A percentile compares a stretch with the other conserved stretches of the same genome.
Evolutionary conservation across 441 rosid species (phyloP).

Genomic region (Euphorbia schlechtendalii): DNA sequence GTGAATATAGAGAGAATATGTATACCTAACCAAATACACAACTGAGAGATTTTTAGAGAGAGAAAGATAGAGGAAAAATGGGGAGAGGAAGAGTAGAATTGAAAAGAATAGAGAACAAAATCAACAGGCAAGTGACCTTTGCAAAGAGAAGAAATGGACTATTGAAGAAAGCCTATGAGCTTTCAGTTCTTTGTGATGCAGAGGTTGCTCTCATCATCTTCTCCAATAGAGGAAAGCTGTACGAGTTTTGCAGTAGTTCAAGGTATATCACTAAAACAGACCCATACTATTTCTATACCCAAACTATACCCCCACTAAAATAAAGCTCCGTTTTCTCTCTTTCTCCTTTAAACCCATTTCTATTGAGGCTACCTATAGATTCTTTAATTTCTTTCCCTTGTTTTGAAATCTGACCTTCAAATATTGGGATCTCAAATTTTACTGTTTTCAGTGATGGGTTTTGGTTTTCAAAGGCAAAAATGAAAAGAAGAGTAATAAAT

Average conservation of each 20-base stretch:
- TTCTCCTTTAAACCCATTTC: constrained; percentile 3
- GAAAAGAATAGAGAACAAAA: constrained; percentile 99
- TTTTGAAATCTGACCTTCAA: constrained; percentile 28
- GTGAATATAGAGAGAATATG: too few species aligned
- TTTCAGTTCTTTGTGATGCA: constrained; percentile 95
- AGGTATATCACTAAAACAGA: constrained; percentile 58
- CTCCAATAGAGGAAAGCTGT: constrained; percentile 97
- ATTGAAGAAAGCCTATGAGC: constrained; percentile 99
- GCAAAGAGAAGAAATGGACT: constrained; percentile 97
- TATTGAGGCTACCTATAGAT: constrained; percentile 16
- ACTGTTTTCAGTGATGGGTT: constrained; percentile 23
- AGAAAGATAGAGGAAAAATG: constrained; percentile 33
- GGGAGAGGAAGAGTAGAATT: constrained; percentile 98
- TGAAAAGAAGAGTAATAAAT: constrained; percentile 5
- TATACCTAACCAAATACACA: too few species aligned
- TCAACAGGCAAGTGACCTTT: constrained; percentile 98
- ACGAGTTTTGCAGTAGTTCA: constrained; percentile 98
- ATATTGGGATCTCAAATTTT: constrained; percentile 28
- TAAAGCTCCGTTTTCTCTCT: background rate
- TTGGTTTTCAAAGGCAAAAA: background rate
- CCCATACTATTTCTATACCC: constrained; percentile 3
- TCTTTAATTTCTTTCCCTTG: constrained; percentile 21
- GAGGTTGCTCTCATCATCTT: constrained; percentile 99
- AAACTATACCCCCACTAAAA: constrained; percentile 1
- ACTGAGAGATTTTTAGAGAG: constrained; percentile 2